phyloP scores from a whole-genome alignment of 305 asterid species.

The Rubia balearica region DNA sequence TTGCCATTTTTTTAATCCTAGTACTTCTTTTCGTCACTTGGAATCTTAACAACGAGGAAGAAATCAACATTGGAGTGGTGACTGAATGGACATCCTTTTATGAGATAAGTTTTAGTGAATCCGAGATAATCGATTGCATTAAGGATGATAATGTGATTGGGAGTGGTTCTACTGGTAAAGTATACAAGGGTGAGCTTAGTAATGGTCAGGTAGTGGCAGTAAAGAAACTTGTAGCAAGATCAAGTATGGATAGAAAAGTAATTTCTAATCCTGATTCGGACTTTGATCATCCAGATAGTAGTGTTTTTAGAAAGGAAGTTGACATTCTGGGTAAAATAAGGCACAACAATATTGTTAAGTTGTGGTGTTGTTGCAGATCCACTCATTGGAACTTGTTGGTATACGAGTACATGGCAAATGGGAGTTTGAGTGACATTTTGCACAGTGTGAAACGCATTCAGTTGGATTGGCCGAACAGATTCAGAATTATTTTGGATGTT shows the following conservation, averaged over 20 bases:
- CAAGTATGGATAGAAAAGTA: slow-evolving; percentile 19
- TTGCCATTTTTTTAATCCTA: slow-evolving; percentile 36
- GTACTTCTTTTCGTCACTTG: slow-evolving; percentile 36
- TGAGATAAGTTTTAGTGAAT: slow-evolving; percentile 51
- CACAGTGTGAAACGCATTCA: slow-evolving; percentile 34
- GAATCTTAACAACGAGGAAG: slow-evolving; percentile 37
- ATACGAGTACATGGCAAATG: slow-evolving; percentile 77
- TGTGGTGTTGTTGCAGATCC: slow-evolving; percentile 65
- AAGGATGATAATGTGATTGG: slow-evolving; percentile 64
- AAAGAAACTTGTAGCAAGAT: slow-evolving; percentile 48
- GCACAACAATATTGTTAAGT: slow-evolving; percentile 73
- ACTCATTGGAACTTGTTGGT: slow-evolving; percentile 59
- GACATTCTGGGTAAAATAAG: slow-evolving; percentile 67
- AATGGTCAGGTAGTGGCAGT: slow-evolving; percentile 79
- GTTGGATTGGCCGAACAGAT: slow-evolving; percentile 65
- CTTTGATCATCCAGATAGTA: slow-evolving; percentile 20
- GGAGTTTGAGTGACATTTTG: slow-evolving; percentile 75
- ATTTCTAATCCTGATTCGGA: slow-evolving; percentile 17
- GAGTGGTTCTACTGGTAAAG: slow-evolving; percentile 70
- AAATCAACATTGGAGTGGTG: slow-evolving; percentile 21
- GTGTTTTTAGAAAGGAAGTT: slow-evolving; percentile 61
- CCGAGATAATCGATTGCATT: slow-evolving; percentile 44
- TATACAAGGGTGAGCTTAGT: slow-evolving; percentile 57
- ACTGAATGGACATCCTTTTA: slow-evolving; percentile 70
- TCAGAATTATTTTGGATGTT: slow-evolving; percentile 62